These are phyloP conservation scores for Cucumis sativus DNA, from an alignment of 306 rosid genomes.

Conservation along the genomic window DNA sequence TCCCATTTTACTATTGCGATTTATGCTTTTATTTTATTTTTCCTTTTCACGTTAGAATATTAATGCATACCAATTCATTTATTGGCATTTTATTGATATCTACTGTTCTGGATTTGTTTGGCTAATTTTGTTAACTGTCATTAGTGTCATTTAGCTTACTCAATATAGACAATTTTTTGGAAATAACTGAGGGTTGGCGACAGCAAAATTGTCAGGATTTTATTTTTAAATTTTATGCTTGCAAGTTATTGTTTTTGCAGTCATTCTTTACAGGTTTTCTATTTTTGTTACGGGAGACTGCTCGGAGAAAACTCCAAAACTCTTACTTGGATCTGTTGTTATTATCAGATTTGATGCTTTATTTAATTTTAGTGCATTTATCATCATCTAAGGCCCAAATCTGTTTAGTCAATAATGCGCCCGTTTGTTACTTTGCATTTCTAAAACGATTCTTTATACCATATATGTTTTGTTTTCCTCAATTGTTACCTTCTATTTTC, in stretches of 20 bases:
- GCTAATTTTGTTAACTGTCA: neutral
- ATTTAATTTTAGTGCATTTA: neutral
- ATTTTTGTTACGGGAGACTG: neutral
- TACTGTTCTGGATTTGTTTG: neutral
- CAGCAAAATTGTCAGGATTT: neutral
- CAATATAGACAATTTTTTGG: neutral
- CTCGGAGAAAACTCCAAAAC: neutral
- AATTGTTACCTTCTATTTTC: neutral
- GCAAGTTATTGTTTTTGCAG: neutral
- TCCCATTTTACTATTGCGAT: neutral
- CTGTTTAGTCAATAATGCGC: neutral
- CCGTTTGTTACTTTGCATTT: neutral
- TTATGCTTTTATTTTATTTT: neutral
- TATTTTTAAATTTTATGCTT: neutral
- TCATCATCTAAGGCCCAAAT: neutral
- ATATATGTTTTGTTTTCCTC: neutral
- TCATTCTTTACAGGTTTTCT: neutral
- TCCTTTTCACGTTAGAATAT: neutral
- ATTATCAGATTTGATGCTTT: neutral
- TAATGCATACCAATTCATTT: neutral
- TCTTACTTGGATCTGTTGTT: neutral
- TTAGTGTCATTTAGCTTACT: neutral
- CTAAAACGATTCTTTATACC: neutral
- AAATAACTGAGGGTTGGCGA: neutral
- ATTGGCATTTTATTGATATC: neutral